Evolutionary conservation across 176 grass and related monocot species (phyloP).

Genomic region (Miscanthus lutarioriparius): DNA sequence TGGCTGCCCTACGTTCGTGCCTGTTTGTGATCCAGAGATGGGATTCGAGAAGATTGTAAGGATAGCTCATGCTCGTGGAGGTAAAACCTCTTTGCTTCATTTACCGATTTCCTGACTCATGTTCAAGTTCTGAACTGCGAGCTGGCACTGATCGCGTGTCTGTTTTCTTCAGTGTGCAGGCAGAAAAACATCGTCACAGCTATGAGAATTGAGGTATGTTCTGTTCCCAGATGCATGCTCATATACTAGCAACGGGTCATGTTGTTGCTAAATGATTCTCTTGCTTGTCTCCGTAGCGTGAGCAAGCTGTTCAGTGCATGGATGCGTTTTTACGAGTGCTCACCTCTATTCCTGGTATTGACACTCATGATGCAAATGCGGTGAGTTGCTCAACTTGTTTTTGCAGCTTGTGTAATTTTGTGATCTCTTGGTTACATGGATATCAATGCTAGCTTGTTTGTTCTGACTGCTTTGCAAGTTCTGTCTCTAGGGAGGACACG

Average conservation of each 20-base stretch:
- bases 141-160: not conserved
- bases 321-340: slow-evolving; percentile 29
- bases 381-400: no score
- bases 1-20: no score
- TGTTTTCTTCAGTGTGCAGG: slow-evolving; percentile 60
- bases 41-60: no score
- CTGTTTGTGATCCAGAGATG: no score
- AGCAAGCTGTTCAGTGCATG: slow-evolving; percentile 67
- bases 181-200: slow-evolving; percentile 61
- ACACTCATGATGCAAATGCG: no score
- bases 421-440: no score
- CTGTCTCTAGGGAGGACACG: not conserved
- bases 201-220: slow-evolving; percentile 72
- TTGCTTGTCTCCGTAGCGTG: slow-evolving; percentile 37
- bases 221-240: not conserved
- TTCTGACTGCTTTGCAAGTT: no score
- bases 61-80: no score
- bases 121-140: no score
- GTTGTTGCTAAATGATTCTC: slow-evolving; percentile 15
- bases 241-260: not conserved
- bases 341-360: no score
- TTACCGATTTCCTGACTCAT: not conserved
- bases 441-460: no score
- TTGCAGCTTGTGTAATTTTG: no score
- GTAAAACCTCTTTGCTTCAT: not conserved